A percentile compares a stretch with the other conserved stretches of the same genome.
Evolutionary conservation across 352 stramenopile species (phyloP).

Genomic region (Phytopythium cucurbitacearum): DNA sequence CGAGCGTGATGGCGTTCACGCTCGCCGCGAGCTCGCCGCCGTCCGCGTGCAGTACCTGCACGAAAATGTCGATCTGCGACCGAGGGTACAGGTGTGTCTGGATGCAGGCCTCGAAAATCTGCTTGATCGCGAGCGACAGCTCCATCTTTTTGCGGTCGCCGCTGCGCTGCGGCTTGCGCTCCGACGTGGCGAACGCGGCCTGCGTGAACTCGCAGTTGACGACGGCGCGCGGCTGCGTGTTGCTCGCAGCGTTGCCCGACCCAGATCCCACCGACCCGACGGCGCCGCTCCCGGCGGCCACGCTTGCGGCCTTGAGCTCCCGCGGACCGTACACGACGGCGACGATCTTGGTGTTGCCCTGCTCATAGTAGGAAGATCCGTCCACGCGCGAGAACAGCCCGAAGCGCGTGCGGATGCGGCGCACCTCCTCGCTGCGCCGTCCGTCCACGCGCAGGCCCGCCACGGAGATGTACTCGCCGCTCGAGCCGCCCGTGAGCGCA

Average conservation of each 20-base stretch:
- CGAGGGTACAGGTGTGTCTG: slow-evolving; percentile 89
- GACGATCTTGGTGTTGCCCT: slow-evolving; percentile 89
- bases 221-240: slow-evolving; percentile 62
- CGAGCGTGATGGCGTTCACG: slow-evolving; percentile 89
- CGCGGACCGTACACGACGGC: slow-evolving; percentile 85
- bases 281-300: slow-evolving; percentile 22
- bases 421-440: slow-evolving; percentile 77
- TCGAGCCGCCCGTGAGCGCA: slow-evolving; percentile 43
- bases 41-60: slow-evolving; percentile 90
- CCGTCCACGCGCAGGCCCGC: slow-evolving; percentile 83
- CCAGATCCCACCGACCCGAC: slow-evolving; percentile 52
- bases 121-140: slow-evolving; percentile 85
- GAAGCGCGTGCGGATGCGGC: slow-evolving; percentile 77
- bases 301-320: slow-evolving; percentile 51
- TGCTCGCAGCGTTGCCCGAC: slow-evolving; percentile 55
- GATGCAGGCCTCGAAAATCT: slow-evolving; percentile 90
- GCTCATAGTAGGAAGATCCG: slow-evolving; percentile 84
- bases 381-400: slow-evolving; percentile 85
- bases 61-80: slow-evolving; percentile 92
- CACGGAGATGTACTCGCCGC: slow-evolving; percentile 81
- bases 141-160: slow-evolving; percentile 88
- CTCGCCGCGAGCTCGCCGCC: slow-evolving; percentile 83
- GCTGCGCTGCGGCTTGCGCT: slow-evolving; percentile 73
- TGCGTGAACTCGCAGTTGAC: slow-evolving; percentile 88
- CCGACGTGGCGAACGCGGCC: slow-evolving; percentile 82